Evolutionary conservation across 2,329 filamentous ascomycete genomes (phyloP), one percentile per base, ranked within the genome.

Genomic region (Sclerotinia sclerotiorum): DNA sequence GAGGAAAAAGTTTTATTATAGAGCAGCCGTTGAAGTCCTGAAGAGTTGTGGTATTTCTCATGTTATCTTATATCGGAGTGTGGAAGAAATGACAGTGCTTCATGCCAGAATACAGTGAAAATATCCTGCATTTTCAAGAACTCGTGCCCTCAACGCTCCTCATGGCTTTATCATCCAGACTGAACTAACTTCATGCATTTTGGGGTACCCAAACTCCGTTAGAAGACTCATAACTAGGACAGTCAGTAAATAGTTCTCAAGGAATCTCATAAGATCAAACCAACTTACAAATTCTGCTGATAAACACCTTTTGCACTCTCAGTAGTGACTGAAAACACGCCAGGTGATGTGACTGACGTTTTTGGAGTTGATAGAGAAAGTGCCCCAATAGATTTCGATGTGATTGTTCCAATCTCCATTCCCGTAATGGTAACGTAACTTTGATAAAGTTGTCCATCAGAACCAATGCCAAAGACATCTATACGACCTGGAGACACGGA

Each of bases 231-330:
- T 15, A n/a, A n/a, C 54, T 56, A 39, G 21, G n/a, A n/a, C 2
- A 5, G 2, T 56, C 21, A 56, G 29, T 24, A 56, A 15, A 5
- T 35, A 35, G 2, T 3, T 15, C 1, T 1, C 5, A 15, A 15
- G 2, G 7, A 0, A 4, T 1, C 8, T 39, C 21, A 7, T 1
- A 8, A 0, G 15, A 1, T 48, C 44, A 21, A 35, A 35, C 2
- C 2, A 2, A 56, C 54, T 7, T n/a, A 39, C 54, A 24, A n/a
- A 1, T 1, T 17, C 5, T 56, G 54, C 5, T 56, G 54, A 32
- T 24, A 39, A n/a, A 56, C 54, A 7, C 54, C 54, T 11, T 56
- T 56, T 13, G 8, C 13, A n/a, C 35, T 56, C 29, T 5, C 21
- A 15, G 52, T 55, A 35, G 11, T 55, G 1, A 55, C 52, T 10